Evolutionary conservation across 2,329 filamentous ascomycete genomes (phyloP).

Genomic region (Pyrenophora seminiperda): DNA sequence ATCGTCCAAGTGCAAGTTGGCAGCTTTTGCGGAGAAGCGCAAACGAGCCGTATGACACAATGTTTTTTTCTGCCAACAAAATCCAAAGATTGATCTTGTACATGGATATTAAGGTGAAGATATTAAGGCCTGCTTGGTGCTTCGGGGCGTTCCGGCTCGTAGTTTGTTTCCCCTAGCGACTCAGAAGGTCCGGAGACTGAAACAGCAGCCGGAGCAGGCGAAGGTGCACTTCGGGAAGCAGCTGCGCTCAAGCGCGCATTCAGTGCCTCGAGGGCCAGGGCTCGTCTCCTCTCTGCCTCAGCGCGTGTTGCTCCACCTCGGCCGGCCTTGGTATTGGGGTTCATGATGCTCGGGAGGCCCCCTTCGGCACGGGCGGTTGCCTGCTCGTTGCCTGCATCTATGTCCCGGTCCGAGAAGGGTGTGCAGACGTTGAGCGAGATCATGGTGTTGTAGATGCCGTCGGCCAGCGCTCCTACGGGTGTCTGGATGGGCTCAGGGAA

Average conservation of each 20-base stretch:
- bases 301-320: constrained; percentile 73
- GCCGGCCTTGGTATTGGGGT: constrained; percentile 52
- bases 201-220: constrained; percentile 49
- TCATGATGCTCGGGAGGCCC: constrained; percentile 64
- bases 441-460: constrained; percentile 74
- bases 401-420: constrained; percentile 82
- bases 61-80: not conserved
- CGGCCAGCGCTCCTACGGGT: constrained; percentile 72
- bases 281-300: constrained; percentile 87
- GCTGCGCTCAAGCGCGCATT: constrained; percentile 92
- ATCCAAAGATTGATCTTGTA: not conserved
- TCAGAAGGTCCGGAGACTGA: constrained; percentile 36
- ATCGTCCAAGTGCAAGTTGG: not conserved
- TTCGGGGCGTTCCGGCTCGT: constrained; percentile 49
- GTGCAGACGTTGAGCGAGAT: constrained; percentile 78
- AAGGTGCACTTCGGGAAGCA: constrained; percentile 56
- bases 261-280: constrained; percentile 85
- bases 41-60: not conserved
- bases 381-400: constrained; percentile 73
- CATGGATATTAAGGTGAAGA: not conserved
- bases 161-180: constrained; percentile 51
- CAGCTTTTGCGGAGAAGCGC: not conserved
- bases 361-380: constrained; percentile 69
- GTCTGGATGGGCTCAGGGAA: constrained; percentile 87
- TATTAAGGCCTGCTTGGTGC: constrained; percentile 31